Conservation (phyloP, 1,284 basidiomycete species). For the Inonotus obliquus region DNA sequence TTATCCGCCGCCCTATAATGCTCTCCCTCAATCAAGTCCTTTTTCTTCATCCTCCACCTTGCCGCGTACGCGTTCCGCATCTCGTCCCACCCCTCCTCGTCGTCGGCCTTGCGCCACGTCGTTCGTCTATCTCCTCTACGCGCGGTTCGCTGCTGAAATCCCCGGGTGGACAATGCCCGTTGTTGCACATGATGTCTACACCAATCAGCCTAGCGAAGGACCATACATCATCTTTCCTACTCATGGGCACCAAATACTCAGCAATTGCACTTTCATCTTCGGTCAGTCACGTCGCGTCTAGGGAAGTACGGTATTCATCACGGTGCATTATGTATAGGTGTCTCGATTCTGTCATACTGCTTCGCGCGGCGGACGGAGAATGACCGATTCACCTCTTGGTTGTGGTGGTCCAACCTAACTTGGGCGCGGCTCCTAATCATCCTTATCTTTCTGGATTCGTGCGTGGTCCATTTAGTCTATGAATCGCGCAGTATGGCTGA, state of each 20-base stretch:
- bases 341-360: constrained; percentile 13
- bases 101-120: neutral
- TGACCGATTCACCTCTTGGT: constrained; percentile 6
- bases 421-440: constrained; percentile 17
- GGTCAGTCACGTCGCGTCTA: neutral
- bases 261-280: constrained; percentile 13
- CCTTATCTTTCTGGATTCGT: constrained; percentile 17
- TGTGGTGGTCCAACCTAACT: constrained; percentile 14
- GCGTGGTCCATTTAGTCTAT: neutral
- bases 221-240: constrained; percentile 16
- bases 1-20: neutral
- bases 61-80: neutral
- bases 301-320: neutral
- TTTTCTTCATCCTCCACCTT: neutral
- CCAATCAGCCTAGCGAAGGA: constrained; percentile 10
- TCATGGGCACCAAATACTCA: constrained; percentile 17
- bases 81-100: neutral
- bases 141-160: neutral
- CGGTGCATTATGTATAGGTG: constrained; percentile 1
- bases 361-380: constrained; percentile 17
- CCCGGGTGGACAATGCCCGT: constrained; percentile 6
- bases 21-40: neutral
- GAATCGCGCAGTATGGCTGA: neutral
- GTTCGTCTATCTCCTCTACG: neutral
- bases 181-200: constrained; percentile 14